Conservation (phyloP, 2,329 filamentous ascomycete species). For the Metarhizium anisopliae region DNA sequence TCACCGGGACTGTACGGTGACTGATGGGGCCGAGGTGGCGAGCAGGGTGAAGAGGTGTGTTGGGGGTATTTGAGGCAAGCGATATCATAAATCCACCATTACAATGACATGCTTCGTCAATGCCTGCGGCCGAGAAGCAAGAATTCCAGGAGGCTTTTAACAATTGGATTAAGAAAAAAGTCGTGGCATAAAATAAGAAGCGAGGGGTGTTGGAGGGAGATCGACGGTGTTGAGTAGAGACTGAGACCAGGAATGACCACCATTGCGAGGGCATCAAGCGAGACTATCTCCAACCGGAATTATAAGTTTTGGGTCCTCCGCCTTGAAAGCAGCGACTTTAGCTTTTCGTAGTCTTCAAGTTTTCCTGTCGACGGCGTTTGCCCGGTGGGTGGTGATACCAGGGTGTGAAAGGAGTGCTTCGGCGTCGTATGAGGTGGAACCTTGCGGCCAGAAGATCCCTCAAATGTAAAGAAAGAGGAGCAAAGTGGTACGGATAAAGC, state of each 20-base stretch:
- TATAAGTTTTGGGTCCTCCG: background rate
- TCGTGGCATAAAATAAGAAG: conserved; percentile 1
- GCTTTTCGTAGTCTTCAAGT: background rate
- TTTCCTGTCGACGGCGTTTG: background rate
- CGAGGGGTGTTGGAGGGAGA: conserved; percentile 8
- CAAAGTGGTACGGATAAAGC: background rate
- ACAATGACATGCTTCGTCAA: conserved; percentile 10
- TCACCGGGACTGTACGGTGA: conserved; percentile 3
- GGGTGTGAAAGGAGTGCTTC: conserved; percentile 2
- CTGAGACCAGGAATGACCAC: conserved; percentile 9
- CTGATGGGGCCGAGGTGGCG: conserved; percentile 3
- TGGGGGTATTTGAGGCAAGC: conserved; percentile 11
- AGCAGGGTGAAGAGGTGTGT: conserved; percentile 10
- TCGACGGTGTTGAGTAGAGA: conserved; percentile 19
- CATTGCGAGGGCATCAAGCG: background rate
- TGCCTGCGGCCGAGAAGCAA: conserved; percentile 1
- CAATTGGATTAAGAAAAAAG: conserved; percentile 4
- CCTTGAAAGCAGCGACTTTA: background rate
- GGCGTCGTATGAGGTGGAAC: background rate
- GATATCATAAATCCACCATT: conserved; percentile 10
- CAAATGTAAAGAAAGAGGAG: background rate
- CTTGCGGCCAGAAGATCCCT: background rate
- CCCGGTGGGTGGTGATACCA: background rate
- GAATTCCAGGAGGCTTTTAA: background rate
- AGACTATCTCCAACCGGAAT: background rate